Conservation (phyloP, 163 green algal species). For the Prototheca wickerhamii region DNA sequence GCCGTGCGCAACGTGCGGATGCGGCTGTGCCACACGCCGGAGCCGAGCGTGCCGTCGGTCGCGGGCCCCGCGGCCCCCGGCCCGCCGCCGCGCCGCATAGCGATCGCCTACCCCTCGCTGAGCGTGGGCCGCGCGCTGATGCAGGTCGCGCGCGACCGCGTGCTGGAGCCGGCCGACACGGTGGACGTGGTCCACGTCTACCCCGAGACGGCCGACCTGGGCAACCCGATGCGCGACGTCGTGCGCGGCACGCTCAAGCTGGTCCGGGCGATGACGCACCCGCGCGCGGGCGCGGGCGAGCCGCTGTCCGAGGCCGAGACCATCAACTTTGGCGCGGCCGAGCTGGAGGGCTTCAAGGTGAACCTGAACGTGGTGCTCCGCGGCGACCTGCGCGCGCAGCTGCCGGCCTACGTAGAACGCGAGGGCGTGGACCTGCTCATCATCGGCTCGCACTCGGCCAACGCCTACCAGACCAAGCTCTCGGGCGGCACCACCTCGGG, state of each 20-base stretch:
- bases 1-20: conserved; percentile 14
- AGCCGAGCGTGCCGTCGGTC: background rate
- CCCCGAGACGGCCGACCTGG: background rate
- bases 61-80: background rate
- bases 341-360: conserved; percentile 24
- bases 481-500: conserved; percentile 19
- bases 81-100: conserved; percentile 15
- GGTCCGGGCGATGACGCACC: conserved; percentile 20
- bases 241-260: conserved; percentile 11
- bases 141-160: conserved; percentile 1
- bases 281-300: background rate
- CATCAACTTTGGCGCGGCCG: conserved; percentile 16
- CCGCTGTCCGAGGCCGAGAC: conserved; percentile 16
- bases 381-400: conserved; percentile 11
- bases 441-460: conserved; percentile 16
- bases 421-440: conserved; percentile 32
- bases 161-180: conserved; percentile 16
- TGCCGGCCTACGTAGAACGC: conserved; percentile 19
- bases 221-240: background rate
- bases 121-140: conserved; percentile 13
- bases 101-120: conserved; percentile 24
- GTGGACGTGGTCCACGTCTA: conserved; percentile 26
- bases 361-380: conserved; percentile 24
- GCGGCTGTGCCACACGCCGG: conserved; percentile 3
- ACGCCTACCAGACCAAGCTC: conserved; percentile 16